phyloP scores from a whole-genome alignment of 1,284 basidiomycete species.

The Retiboletus flavoniger region DNA sequence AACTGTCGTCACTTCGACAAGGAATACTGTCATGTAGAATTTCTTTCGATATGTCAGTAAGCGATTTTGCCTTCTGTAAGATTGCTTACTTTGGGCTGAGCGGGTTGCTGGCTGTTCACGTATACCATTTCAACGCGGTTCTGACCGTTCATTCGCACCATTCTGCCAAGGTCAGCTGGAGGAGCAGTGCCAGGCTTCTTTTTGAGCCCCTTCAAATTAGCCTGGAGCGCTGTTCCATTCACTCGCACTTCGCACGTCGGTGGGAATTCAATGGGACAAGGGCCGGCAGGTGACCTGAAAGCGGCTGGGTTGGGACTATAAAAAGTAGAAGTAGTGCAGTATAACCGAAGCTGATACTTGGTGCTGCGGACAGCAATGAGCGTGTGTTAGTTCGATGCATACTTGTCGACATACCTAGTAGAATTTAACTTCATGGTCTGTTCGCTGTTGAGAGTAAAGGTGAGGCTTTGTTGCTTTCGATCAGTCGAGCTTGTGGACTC shows the following conservation, averaged over 20 bases:
- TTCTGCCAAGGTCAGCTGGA: constrained; percentile 78
- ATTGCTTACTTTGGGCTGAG: constrained; percentile 59
- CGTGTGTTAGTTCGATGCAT: constrained; percentile 3
- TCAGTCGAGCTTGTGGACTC: constrained; percentile 76
- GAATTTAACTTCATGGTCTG: constrained; percentile 61
- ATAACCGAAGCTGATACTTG: constrained; percentile 81
- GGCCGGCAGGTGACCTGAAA: constrained; percentile 50
- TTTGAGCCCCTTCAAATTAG: constrained; percentile 89
- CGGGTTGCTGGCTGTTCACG: constrained; percentile 82
- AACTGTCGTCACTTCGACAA: constrained; percentile 74
- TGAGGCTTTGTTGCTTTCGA: constrained; percentile 60
- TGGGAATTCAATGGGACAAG: constrained; percentile 87
- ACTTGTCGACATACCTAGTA: constrained; percentile 41
- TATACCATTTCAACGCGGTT: constrained; percentile 87
- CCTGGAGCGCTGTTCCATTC: constrained; percentile 67
- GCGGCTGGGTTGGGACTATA: constrained; percentile 52
- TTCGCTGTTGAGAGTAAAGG: constrained; percentile 63
- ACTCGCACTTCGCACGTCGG: constrained; percentile 88
- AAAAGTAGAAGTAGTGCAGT: constrained; percentile 90
- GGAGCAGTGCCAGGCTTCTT: constrained; percentile 97
- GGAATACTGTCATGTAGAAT: constrained; percentile 81
- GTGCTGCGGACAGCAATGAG: constrained; percentile 42
- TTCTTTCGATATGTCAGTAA: constrained; percentile 66
- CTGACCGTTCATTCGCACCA: constrained; percentile 47
- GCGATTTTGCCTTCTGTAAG: not conserved